A percentile compares a stretch with the other conserved stretches of the same genome.
Conservation (phyloP, 1,284 basidiomycete genomes). For the Phellopilus nigrolimitatus region DNA sequence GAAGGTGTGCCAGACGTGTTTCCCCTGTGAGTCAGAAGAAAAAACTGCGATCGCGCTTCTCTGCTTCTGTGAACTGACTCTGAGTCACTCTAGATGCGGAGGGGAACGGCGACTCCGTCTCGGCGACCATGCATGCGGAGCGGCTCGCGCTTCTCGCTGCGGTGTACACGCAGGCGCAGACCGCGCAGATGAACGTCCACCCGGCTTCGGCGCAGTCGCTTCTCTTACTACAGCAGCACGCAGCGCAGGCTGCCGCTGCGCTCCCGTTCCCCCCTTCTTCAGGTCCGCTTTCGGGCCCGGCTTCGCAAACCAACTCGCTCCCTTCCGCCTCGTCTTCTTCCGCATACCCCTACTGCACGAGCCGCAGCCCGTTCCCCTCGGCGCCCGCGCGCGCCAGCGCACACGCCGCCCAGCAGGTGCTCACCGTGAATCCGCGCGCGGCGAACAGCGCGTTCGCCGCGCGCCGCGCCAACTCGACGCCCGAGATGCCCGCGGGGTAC, state of each 20-base stretch:
- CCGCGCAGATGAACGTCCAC: slow-evolving; percentile 6
- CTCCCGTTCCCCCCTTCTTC: slow-evolving; percentile 1
- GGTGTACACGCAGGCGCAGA: slow-evolving; percentile 50
- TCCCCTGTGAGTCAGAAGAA: slow-evolving; percentile 75
- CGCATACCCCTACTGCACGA: neutral
- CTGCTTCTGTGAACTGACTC: slow-evolving; percentile 12
- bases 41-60: too few species aligned
- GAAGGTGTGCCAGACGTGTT: slow-evolving; percentile 86
- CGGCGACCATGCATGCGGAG: slow-evolving; percentile 75
- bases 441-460: neutral
- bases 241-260: neutral
- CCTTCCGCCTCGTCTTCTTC: neutral
- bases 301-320: slow-evolving; percentile 1
- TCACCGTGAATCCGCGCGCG: neutral
- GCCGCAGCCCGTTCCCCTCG: slow-evolving; percentile 5
- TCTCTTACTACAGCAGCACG: neutral
- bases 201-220: slow-evolving; percentile 9
- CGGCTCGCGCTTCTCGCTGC: slow-evolving; percentile 70
- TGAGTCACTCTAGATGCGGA: slow-evolving; percentile 56
- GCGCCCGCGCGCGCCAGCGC: neutral
- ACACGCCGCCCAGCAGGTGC: neutral
- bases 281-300: neutral
- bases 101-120: slow-evolving; percentile 79
- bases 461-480: neutral
- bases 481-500: slow-evolving; percentile 1